Percentiles rank a stretch among this genome's conserved stretches.
Evolutionary conservation across 139 green algal genomes (phyloP).

Genomic region (Diplosphaera chodatii): DNA sequence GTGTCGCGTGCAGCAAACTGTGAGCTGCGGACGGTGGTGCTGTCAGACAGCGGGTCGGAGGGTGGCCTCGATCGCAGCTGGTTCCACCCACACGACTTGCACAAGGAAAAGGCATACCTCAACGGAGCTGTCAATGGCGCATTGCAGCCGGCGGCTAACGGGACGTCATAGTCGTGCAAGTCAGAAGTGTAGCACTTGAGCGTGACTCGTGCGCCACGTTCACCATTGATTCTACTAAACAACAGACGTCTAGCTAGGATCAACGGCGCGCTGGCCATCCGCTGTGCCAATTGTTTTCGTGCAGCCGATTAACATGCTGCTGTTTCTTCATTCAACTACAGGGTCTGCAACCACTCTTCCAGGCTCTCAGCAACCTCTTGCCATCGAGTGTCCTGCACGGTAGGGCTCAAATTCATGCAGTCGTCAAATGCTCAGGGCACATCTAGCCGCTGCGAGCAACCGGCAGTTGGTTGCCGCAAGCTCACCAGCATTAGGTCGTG

Average conservation of each 20-base stretch:
- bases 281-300: no score
- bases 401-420: not conserved
- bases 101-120: not conserved
- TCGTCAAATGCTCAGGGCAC: no score
- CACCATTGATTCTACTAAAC: no score
- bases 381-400: conserved; percentile 51
- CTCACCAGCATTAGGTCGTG: conserved; percentile 83
- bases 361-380: conserved; percentile 43
- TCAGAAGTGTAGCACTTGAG: no score
- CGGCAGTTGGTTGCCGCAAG: no score
- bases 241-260: no score
- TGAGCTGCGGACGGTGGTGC: conserved; percentile 35
- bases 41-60: conserved; percentile 17
- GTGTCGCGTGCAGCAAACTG: conserved; percentile 27
- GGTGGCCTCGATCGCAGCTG: conserved; percentile 9
- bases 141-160: no score
- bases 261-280: no score
- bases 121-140: not conserved
- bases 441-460: no score
- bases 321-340: not conserved
- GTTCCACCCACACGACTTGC: conserved; percentile 14
- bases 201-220: no score
- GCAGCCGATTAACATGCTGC: no score
- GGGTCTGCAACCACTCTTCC: conserved; percentile 30
- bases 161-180: no score